phyloP scores from a whole-genome alignment of 164 flowering plant genomes.

The Paratinospora sagittata region DNA sequence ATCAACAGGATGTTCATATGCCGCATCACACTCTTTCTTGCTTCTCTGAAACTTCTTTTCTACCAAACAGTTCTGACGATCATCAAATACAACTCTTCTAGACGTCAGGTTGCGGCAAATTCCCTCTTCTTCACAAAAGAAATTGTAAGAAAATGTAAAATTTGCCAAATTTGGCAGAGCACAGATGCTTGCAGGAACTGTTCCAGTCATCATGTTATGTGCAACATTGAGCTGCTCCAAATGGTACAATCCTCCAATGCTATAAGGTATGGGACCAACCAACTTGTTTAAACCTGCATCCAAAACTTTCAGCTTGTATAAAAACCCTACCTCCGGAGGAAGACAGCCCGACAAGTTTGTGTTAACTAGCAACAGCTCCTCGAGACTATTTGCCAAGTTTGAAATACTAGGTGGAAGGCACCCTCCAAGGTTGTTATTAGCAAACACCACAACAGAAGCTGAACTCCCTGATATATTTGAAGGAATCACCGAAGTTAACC shows the following conservation, averaged over 20 bases:
- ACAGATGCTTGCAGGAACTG: conserved; percentile 48
- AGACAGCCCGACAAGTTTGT: conserved; percentile 57
- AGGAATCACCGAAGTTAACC: conserved; percentile 43
- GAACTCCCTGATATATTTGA: conserved; percentile 25
- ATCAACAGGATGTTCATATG: conserved; percentile 42
- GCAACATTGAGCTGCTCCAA: conserved; percentile 55
- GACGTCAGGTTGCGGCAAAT: conserved; percentile 52
- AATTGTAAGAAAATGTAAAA: conserved; percentile 66
- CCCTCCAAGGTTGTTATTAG: conserved; percentile 66
- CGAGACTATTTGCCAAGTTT: conserved; percentile 44
- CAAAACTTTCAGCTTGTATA: conserved; percentile 50
- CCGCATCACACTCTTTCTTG: conserved; percentile 46
- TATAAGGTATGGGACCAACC: conserved; percentile 63
- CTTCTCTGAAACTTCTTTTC: conserved; percentile 66
- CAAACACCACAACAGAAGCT: conserved; percentile 65
- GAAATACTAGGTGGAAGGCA: conserved; percentile 56
- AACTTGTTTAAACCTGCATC: conserved; percentile 66
- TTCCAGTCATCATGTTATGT: conserved; percentile 51
- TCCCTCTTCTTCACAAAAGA: conserved; percentile 61
- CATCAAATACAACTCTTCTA: conserved; percentile 42
- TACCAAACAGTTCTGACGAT: conserved; percentile 62
- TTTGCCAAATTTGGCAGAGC: conserved; percentile 45
- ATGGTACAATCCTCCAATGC: conserved; percentile 41
- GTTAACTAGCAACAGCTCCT: conserved; percentile 60
- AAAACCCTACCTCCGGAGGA: conserved; percentile 58